Base-by-base conservation (phyloP, 129 eudicot species). In the Sambucus nigra region DNA sequence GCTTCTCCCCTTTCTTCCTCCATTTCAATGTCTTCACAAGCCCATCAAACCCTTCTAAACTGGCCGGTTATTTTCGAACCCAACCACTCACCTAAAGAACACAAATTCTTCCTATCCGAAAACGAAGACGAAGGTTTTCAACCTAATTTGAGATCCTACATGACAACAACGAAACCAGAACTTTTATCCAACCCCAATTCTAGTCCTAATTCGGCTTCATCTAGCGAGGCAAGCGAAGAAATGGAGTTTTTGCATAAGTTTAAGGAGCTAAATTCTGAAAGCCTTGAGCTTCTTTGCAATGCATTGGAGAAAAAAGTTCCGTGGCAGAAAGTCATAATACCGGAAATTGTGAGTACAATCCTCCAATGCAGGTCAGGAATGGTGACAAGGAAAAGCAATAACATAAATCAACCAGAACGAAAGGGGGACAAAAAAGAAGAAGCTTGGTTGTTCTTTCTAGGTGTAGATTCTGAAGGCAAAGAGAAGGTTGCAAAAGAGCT, bases 101-200 rank as follows among this genome's bases (percentile, higher is more conserved):
- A 72, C 62, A 77, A 65, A 49, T 77, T 80, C 60, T 69, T 80
- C 41, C 23, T 35, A 35, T 44, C 53, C 39, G 81, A 61, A 57
- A 18, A 47, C 24, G 61, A 61, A 8, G 68, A 45, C 25, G 64
- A 64, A 52, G 69, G 61, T 15, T 59, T 65, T 3, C 64, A 76
- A 24, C 55, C 80, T 21, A 73, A 60, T 9, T 59, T 67, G 12
- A 61, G 54, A 50, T 51, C 29, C 6, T n/a, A n/a, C n/a, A n/a
- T n/a, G n/a, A n/a, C n/a, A n/a, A n/a, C n/a, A n/a, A 16, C 52
- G 55, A 77, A 72, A 52, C 96, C 96, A 0, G 96, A 87, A 16
- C 96, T 87, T 41, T 50, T 87, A 41, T 87, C 94, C 19, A 87
- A 87, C 67, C 94, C 97, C 0, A 83, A 83, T 57, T 88, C 97